Evolutionary conservation across 352 stramenopile species (phyloP), one percentile per base, ranked within the genome.

Genomic region (Phytophthora kernoviae): DNA sequence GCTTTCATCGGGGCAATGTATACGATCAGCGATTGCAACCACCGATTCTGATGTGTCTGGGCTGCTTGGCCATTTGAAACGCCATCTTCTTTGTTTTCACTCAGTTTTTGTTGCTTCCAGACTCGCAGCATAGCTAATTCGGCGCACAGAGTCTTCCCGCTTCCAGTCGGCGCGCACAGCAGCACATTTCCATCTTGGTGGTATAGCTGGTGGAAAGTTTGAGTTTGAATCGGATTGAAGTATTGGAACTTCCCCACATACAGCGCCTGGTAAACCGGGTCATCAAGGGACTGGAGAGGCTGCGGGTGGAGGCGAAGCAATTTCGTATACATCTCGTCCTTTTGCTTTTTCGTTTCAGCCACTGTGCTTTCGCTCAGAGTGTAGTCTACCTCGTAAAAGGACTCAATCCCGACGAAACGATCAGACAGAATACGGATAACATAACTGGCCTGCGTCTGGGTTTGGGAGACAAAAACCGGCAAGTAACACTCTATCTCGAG

Each of bases 1-100:
- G 96, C 97, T 55, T 99, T 99, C 21, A 99, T 81, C 8, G 98
- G 97, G 12, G 96, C 97, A 43, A 99, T 97, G 70, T 99, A 99
- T 21, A 99, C 96, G 57, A 97, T 98, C 34, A 93, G 39, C 8
- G 77, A 79, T 15, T 64, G 64, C 5, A 22, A 39, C 8, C 60
- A 57, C 5, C 34, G 36, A 52, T 30, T 18, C 43, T 27, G 62
- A 5, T 26, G 45, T 41, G 39, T 39, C 12, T 53, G 59, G 6
- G 4, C 37, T 5, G 17, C 22, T 11, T 26, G 10, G 36, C 21
- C 17, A 6, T 54, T 49, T 5, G 14, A 47, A 30, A 24, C 32
- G 4, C 18, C 32, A n/a, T 67, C 26, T 20, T 11, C 17, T 20
- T 53, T 43, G 7, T 12, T 54, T 10, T 54, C 58, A 22, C 14